Evolutionary conservation across 345 rosid genomes (phyloP).

Genomic region (Pistacia integerrima): DNA sequence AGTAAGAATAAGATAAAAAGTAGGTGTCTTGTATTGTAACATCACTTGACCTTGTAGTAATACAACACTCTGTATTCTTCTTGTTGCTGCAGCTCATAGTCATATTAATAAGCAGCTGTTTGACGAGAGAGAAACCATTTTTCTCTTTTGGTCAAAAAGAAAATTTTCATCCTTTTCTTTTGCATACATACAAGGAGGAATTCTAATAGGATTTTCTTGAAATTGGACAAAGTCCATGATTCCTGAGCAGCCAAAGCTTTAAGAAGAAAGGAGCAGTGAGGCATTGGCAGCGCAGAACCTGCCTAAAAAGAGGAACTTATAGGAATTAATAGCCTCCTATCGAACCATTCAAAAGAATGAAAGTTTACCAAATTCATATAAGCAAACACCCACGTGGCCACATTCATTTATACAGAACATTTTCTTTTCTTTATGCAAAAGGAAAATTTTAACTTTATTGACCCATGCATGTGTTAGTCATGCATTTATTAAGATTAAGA

Average conservation of each 20-base stretch:
- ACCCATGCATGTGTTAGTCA: neutral
- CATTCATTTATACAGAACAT: neutral
- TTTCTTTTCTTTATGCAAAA: neutral
- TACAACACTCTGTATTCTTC: neutral
- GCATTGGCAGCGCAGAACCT: conserved; percentile 3
- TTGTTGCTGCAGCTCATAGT: conserved; percentile 19
- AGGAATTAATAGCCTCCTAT: conserved; percentile 8
- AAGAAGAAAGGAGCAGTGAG: conserved; percentile 11
- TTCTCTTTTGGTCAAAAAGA: conserved; percentile 17
- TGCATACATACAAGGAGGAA: neutral
- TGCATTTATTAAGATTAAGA: neutral
- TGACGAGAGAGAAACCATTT: neutral
- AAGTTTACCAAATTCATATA: conserved; percentile 4
- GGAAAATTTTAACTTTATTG: neutral
- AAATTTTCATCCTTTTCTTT: neutral
- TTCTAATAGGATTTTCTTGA: neutral
- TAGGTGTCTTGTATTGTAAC: conserved; percentile 21
- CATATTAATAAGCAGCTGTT: neutral
- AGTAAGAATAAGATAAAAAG: neutral
- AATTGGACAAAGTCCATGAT: conserved; percentile 20
- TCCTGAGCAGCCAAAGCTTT: neutral
- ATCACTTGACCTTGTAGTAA: conserved; percentile 8
- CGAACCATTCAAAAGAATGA: conserved; percentile 2
- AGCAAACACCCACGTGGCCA: neutral
- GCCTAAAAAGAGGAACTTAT: conserved; percentile 15